phyloP scores from a whole-genome alignment of 73 alveolate species.

The Paramecium pentaurelia region DNA sequence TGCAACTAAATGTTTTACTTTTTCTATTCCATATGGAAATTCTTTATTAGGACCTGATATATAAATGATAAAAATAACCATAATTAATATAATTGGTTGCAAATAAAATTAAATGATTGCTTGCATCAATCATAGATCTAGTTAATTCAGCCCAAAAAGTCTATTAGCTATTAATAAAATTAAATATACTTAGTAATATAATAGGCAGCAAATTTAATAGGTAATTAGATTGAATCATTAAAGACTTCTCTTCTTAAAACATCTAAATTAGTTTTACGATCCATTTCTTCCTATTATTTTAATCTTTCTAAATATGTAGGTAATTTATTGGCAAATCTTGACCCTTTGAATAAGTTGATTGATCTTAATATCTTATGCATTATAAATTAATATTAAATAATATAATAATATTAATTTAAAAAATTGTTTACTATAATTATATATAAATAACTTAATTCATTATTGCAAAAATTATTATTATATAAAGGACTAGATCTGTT shows the following conservation, averaged over 20 bases:
- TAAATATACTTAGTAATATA: constrained; percentile 23
- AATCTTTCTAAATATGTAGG: not conserved
- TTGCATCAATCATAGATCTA: constrained; percentile 60
- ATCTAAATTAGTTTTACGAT: constrained; percentile 44
- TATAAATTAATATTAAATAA: not conserved
- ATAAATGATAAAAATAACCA: not conserved
- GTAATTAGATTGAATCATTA: constrained; percentile 56
- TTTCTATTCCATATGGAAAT: constrained; percentile 53
- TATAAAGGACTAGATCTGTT: not conserved
- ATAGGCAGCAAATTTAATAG: constrained; percentile 52
- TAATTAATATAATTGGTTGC: constrained; percentile 50
- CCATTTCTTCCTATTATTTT: constrained; percentile 5
- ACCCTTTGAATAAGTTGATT: not conserved
- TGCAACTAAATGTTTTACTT: constrained; percentile 38
- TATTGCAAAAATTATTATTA: not conserved
- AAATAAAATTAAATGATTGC: constrained; percentile 50
- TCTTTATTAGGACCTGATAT: constrained; percentile 12
- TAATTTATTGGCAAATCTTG: not conserved
- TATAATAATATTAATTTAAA: not conserved
- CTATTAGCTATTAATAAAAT: constrained; percentile 15
- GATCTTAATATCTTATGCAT: not conserved
- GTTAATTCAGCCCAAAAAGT: constrained; percentile 57
- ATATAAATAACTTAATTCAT: not conserved
- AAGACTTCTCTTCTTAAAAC: constrained; percentile 50
- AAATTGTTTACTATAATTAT: not conserved